phyloP scores from a whole-genome alignment of 305 asterid genomes.

The Fraxinus paxiana region DNA sequence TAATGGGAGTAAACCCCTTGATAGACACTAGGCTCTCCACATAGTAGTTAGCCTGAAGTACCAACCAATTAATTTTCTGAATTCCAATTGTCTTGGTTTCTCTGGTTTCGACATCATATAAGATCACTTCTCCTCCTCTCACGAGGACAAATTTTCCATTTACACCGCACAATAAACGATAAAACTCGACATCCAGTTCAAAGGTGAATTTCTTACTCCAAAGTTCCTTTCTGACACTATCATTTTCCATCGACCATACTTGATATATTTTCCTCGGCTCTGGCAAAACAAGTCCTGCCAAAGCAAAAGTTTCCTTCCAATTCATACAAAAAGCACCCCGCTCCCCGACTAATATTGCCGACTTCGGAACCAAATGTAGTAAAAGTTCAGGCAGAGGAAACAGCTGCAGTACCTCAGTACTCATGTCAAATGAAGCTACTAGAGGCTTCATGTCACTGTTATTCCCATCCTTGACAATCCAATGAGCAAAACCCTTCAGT shows the following conservation, averaged over 20 bases:
- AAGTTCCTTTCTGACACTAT: neutral
- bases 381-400: neutral
- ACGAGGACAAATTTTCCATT: neutral
- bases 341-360: neutral
- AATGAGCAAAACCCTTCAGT: neutral
- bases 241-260: constrained; percentile 14
- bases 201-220: constrained; percentile 1
- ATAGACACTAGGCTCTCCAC: constrained; percentile 11
- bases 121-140: neutral
- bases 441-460: neutral
- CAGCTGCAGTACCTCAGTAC: neutral
- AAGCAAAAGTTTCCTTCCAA: neutral
- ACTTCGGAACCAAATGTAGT: neutral
- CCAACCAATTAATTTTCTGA: neutral
- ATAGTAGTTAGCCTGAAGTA: neutral
- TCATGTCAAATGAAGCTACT: neutral
- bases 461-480: neutral
- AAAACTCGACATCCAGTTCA: neutral
- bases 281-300: neutral
- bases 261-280: neutral
- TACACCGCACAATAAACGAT: neutral
- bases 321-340: neutral
- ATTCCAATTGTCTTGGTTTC: neutral
- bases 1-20: neutral
- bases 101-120: neutral